A percentile compares a stretch with the other conserved stretches of the same genome.
Evolutionary conservation across 2,329 filamentous ascomycete genomes (phyloP).

Genomic region (Paecilomyces fulvus): DNA sequence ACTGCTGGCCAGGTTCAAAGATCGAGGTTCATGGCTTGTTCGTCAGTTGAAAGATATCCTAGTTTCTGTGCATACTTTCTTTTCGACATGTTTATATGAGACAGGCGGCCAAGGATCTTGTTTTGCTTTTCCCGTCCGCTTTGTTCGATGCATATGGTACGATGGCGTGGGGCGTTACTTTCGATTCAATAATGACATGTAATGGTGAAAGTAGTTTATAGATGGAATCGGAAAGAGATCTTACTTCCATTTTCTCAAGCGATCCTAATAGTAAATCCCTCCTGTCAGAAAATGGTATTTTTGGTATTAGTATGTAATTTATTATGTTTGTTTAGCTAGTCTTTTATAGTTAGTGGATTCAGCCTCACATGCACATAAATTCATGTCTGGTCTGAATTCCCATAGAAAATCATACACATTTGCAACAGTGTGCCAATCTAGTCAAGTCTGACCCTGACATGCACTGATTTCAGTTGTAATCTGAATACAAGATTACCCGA

Average conservation of each 20-base stretch:
- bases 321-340: too few species aligned
- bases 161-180: background rate
- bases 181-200: background rate
- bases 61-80: background rate
- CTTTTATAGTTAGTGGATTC: too few species aligned
- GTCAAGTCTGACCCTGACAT: too few species aligned
- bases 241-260: background rate
- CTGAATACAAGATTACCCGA: too few species aligned
- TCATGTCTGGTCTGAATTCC: too few species aligned
- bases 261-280: background rate
- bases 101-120: background rate
- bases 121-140: background rate
- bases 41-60: background rate
- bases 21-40: background rate
- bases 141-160: background rate
- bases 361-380: too few species aligned
- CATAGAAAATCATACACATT: too few species aligned
- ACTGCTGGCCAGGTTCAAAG: background rate
- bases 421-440: too few species aligned
- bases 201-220: background rate
- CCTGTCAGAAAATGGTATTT: too few species aligned
- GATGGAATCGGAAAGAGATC: background rate
- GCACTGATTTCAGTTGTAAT: too few species aligned
- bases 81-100: background rate
- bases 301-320: too few species aligned